Percentiles rank a stretch among this genome's conserved stretches.
phyloP scores from a whole-genome alignment of 1,139 yeast genomes.

The Pichia sp. region DNA sequence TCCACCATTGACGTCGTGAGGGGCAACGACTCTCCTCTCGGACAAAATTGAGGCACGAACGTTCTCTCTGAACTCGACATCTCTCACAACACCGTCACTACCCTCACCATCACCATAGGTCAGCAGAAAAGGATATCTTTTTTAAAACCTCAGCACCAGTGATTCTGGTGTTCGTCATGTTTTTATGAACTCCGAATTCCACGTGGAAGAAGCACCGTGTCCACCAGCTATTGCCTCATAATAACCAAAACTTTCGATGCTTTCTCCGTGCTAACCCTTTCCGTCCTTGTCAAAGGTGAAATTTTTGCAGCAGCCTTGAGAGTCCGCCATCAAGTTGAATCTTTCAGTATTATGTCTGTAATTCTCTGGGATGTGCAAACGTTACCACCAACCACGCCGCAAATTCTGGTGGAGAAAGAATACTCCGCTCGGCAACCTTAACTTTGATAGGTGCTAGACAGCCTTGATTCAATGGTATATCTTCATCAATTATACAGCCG shows the following conservation, averaged over 20 bases:
- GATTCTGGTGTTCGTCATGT: slow-evolving; percentile 41
- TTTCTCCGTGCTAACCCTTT: slow-evolving; percentile 26
- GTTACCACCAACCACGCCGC: slow-evolving; percentile 48
- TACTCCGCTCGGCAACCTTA: slow-evolving; percentile 36
- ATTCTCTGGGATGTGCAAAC: slow-evolving; percentile 46
- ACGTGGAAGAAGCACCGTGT: slow-evolving; percentile 39
- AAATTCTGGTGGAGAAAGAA: slow-evolving; percentile 39
- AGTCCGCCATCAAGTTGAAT: slow-evolving; percentile 42
- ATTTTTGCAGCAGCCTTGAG: slow-evolving; percentile 44
- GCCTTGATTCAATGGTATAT: slow-evolving; percentile 45
- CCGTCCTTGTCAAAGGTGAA: slow-evolving; percentile 45
- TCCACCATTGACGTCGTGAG: slow-evolving; percentile 37
- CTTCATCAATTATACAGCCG: slow-evolving; percentile 41
- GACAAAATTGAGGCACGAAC: slow-evolving; percentile 35
- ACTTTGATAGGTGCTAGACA: slow-evolving; percentile 40
- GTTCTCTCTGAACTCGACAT: slow-evolving; percentile 34
- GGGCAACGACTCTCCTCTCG: slow-evolving; percentile 36
- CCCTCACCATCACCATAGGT: slow-evolving; percentile 37
- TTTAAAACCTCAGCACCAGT: slow-evolving; percentile 38
- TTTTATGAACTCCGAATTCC: slow-evolving; percentile 43
- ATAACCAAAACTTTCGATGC: slow-evolving; percentile 42
- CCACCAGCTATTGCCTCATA: slow-evolving; percentile 47
- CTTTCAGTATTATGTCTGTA: slow-evolving; percentile 40
- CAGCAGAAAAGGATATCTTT: slow-evolving; percentile 36
- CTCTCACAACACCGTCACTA: slow-evolving; percentile 37